Evolutionary conservation across 192 early-diverging fungal species (phyloP), one percentile per base, ranked within the genome.

Genomic region (Coemansia sp.): DNA sequence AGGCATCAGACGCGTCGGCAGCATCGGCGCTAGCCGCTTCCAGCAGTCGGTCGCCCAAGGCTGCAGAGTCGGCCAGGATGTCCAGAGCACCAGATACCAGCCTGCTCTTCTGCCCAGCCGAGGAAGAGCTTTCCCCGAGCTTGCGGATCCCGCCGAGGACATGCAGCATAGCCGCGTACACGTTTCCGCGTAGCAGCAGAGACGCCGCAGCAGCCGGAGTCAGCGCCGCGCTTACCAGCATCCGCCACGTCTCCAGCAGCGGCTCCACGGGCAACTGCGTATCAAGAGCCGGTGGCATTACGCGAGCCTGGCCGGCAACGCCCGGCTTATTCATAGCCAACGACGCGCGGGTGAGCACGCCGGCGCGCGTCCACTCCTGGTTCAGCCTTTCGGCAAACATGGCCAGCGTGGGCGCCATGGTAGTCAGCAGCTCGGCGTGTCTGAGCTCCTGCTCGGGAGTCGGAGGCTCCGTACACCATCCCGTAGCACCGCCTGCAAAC

Each of bases 21-120:
- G 95, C 97, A 81, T 98, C 97, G 5, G 86, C 82, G 62, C 90
- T 89, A 7, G 93, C 74, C 0, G 87, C 66, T 62, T 94, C 91
- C 27, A 96, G 78, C 57, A 96, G 76, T 14, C 86, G 80, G 37
- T 94, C 93, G 11, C 92, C 90, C 37, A 82, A 67, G 2, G 55
- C 55, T 2, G 55, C 55, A 5, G 82, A 73, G 57, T 69, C 62
- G 1, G 73, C 57, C 25, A 84, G 73, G 10, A 78, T 63, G 37
- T 69, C 70, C 38, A 76, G 67, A 3, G 90, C 75, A 1, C 84
- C 77, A 1, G 86, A 69, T 12, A 88, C 70, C 29, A 89, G 86
- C 78, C 57, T 42, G 53, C 67, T 38, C 51, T 12, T 25, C 51
- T 55, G 51, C 23, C 12, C 51, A 15, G 46, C n/a, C 10, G 68